Conservation (phyloP, 2,329 filamentous ascomycete species). For the Sordariomycetes sp. region DNA sequence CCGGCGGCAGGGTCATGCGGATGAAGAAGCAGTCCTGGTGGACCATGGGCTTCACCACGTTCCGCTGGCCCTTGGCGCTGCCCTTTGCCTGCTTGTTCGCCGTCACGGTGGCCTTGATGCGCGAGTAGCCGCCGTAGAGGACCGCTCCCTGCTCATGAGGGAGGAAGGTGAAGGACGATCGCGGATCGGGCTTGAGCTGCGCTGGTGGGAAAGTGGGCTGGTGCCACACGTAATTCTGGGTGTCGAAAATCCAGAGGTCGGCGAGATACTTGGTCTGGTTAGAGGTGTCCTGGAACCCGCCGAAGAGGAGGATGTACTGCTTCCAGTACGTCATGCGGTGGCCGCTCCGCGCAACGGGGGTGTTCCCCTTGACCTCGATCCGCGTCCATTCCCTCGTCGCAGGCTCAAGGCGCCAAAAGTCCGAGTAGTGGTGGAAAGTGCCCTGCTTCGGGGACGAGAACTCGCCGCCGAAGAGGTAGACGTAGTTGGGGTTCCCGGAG, state of each 20-base stretch:
- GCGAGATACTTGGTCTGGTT: constrained; percentile 88
- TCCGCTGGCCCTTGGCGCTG: constrained; percentile 47
- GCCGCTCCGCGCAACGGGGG: constrained; percentile 74
- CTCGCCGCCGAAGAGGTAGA: constrained; percentile 93
- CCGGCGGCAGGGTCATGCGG: constrained; percentile 57
- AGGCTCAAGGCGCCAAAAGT: constrained; percentile 91
- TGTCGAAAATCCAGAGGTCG: constrained; percentile 95
- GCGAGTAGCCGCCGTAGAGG: constrained; percentile 85
- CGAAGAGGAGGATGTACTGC: constrained; percentile 90
- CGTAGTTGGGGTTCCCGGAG: constrained; percentile 67
- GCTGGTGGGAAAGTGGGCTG: constrained; percentile 62
- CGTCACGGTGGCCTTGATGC: constrained; percentile 60
- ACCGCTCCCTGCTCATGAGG: constrained; percentile 85
- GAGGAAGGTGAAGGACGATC: constrained; percentile 83
- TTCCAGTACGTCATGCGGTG: constrained; percentile 97
- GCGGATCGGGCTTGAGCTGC: constrained; percentile 75
- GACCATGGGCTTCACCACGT: constrained; percentile 71
- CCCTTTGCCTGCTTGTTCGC: constrained; percentile 52
- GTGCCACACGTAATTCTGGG: constrained; percentile 73
- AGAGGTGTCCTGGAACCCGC: constrained; percentile 93
- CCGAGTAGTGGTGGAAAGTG: constrained; percentile 98
- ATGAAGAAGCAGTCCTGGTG: constrained; percentile 95
- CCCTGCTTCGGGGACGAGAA: constrained; percentile 96
- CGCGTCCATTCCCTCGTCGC: constrained; percentile 79
- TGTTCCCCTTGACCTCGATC: constrained; percentile 66